phyloP scores from a whole-genome alignment of 208 protist species.

The Leishmania martiniquensis region DNA sequence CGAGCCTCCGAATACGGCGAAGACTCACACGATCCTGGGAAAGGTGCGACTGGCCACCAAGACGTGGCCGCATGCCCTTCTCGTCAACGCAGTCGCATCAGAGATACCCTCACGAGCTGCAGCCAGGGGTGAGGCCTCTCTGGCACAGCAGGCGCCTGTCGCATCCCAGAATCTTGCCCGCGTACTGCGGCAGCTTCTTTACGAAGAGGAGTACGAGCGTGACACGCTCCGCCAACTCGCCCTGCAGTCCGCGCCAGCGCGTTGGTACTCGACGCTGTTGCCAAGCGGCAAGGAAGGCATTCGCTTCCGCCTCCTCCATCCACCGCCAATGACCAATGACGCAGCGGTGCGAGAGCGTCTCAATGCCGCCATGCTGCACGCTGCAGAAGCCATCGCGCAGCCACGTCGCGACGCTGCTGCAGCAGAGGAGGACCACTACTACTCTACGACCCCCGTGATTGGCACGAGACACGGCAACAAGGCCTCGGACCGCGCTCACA shows the following conservation, averaged over 20 bases:
- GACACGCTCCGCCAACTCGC: conserved; percentile 34
- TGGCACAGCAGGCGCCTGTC: not conserved
- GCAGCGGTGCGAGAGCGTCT: conserved; percentile 9
- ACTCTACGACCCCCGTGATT: not conserved
- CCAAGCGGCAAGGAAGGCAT: conserved; percentile 26
- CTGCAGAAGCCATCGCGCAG: conserved; percentile 13
- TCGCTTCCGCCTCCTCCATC: conserved; percentile 14
- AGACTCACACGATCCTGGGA: conserved; percentile 4
- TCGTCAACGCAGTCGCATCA: not conserved
- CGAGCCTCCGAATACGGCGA: conserved; percentile 10
- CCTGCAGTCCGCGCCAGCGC: conserved; percentile 29
- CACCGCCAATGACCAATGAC: conserved; percentile 21
- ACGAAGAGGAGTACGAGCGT: conserved; percentile 61
- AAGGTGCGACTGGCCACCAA: conserved; percentile 8
- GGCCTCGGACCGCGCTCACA: not conserved
- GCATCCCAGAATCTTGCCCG: conserved; percentile 4
- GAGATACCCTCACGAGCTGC: not conserved
- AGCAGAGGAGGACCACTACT: not conserved
- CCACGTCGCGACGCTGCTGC: conserved; percentile 13
- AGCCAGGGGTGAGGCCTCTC: not conserved
- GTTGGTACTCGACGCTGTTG: conserved; percentile 34
- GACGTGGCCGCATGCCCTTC: not conserved
- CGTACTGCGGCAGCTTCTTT: conserved; percentile 42
- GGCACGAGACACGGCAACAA: not conserved
- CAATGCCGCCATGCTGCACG: conserved; percentile 2